Base-by-base conservation (phyloP, 2,329 filamentous ascomycete species). In the Colletotrichum trifolii region DNA sequence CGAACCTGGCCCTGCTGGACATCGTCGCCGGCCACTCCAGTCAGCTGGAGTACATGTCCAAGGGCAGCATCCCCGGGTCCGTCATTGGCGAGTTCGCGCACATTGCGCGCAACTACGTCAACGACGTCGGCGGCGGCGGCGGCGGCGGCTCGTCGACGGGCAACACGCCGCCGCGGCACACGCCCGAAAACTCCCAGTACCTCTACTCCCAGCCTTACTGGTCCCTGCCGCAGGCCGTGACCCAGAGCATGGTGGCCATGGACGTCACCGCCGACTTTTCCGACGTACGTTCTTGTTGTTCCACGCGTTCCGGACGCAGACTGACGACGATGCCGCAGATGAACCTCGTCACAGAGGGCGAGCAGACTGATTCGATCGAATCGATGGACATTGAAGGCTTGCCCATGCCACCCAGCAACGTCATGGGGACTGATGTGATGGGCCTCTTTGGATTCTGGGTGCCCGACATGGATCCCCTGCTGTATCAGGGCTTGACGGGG, bases 1-100 rank as follows among this genome's bases (percentile, higher is more conserved):
- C 67, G 6, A 79, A 81, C 60, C 69, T 82, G 0, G 72, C 75
- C 6, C 69, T 80, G 2, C 71, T 82, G 9, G 79, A 80, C 35
- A 73, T 80, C 50, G 77, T 71, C 4, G 76, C 73, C 9, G 78
- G 76, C 1, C 78, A 82, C 64, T 81, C 82, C 52, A 78, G 75
- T 55, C 72, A 75, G 4, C 68, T 82, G 12, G 80, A 81, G 55
- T 76, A 74, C 49, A 73, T 74, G 9, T 78, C 76, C 9, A 72
- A 70, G 1, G 76, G 77, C 1, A 69, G 69, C 2, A 66, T 82
- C 0, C 78, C 76, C 0, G 73, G 72, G 0, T 77, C 75, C 2
- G 66, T 79, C 2, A 67, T 80, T 3, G 72, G 75, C 2, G 76
- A 80, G 48, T 80, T 81, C 58, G 73, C 76, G 0, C 72, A 80